Evolutionary conservation across 768 basidiomycete genomes (phyloP), one percentile per base, ranked within the genome.

Genomic region (Suillus sp.): DNA sequence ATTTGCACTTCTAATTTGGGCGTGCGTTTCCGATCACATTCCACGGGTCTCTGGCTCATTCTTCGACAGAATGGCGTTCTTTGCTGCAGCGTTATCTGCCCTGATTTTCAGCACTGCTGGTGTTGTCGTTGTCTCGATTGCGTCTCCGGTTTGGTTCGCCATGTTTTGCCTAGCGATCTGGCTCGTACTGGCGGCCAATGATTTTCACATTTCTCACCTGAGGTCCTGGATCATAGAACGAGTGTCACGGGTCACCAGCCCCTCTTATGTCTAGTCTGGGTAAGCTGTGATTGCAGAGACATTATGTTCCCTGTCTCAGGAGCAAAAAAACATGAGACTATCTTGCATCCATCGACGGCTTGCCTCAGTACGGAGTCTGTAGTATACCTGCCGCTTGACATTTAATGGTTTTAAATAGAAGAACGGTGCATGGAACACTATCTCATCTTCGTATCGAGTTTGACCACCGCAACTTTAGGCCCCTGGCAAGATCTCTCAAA

Each of bases 1-100:
- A 3, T 75, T 73, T 54, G 75, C 69, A 25, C 64, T 74, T n/a
- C 67, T 75, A 35, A 72, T 77, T 67, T 75, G 71, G 68, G 68
- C 65, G 74, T 76, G 40, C 63, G 75, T 35, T 53, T 53, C 30
- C 18, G 2, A 20, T 32, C 20, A 9, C 10, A 51, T 30, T 32
- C 4, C 50, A 20, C 9, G 2, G 30, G 4, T 53, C 5, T 4
- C 4, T 32, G 18, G 20, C 50, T 53, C 30, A 53, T 20, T 20
- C 30, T 53, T 18, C 20, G 30, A 20, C 30, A 53, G 50, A 53
- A 53, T 53, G 50, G 20, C 2, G 18, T 53, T 53, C 20, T 53
- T 53, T 53, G 30, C 50, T 32, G 50, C 20, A 5, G 30, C 18
- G 20, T 32, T 53, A 30, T 53, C 30, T 20, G 20, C 20, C 20